Percentiles rank a stretch among this genome's conserved stretches.
Conservation (phyloP, 2,329 filamentous ascomycete genomes). For the Ramichloridium luteum region DNA sequence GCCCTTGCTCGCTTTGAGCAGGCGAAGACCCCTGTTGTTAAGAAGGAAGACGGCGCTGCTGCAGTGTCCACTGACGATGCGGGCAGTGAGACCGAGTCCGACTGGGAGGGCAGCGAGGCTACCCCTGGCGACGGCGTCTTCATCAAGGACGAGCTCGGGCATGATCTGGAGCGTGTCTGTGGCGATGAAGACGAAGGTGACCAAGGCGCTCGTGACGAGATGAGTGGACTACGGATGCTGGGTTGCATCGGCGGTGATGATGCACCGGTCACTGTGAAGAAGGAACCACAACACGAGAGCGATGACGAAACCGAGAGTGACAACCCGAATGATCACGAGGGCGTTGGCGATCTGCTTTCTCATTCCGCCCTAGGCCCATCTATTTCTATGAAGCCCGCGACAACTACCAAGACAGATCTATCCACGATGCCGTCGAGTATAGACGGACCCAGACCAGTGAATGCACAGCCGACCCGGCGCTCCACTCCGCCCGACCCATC, state of each 20-base stretch:
- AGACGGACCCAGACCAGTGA: no score
- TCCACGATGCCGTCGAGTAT: constrained; percentile 1
- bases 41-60: constrained; percentile 23
- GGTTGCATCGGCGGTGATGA: no score
- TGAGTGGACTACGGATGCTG: constrained; percentile 51
- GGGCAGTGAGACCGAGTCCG: constrained; percentile 36
- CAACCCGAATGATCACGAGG: constrained; percentile 7
- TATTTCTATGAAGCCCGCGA: constrained; percentile 2
- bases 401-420: constrained; percentile 1
- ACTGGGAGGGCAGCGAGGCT: constrained; percentile 24
- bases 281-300: constrained; percentile 1
- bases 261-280: no score
- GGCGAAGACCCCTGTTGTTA: constrained; percentile 28
- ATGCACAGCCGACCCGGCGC: no score
- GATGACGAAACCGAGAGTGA: constrained; percentile 11
- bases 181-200: constrained; percentile 49
- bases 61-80: constrained; percentile 27
- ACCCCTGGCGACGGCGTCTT: constrained; percentile 52
- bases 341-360: constrained; percentile 1
- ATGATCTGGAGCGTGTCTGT: constrained; percentile 61
- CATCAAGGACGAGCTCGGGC: constrained; percentile 51
- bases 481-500: constrained; percentile 1
- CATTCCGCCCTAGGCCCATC: neutral
- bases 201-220: constrained; percentile 45
- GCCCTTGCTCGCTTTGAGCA: constrained; percentile 60